Percentiles rank a stretch among this genome's conserved stretches.
These are phyloP conservation scores for Podochytrium sp. DNA, from an alignment of 192 early-diverging fungal species.

Conservation along the genomic window DNA sequence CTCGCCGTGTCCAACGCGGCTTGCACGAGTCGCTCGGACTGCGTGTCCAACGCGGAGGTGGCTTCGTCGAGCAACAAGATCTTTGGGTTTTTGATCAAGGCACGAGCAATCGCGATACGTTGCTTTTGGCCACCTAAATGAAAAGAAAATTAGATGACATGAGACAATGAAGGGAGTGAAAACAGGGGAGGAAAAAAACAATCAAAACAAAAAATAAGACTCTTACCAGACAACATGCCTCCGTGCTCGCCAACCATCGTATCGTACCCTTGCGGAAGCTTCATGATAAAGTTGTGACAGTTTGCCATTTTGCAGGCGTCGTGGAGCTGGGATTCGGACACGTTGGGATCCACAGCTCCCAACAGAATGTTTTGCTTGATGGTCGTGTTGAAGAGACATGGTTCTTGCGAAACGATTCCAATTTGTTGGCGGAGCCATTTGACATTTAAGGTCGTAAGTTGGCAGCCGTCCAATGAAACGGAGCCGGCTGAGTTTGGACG, in stretches of 20 bases:
- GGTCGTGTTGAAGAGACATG: conserved; percentile 76
- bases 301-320: conserved; percentile 62
- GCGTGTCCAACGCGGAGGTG: conserved; percentile 60
- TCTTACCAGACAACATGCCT: conserved; percentile 73
- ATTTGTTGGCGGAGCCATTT: conserved; percentile 83
- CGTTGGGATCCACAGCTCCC: conserved; percentile 62
- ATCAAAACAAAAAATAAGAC: no score
- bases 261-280: conserved; percentile 77
- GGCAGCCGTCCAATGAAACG: conserved; percentile 80
- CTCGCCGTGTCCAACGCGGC: conserved; percentile 49
- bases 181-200: no score
- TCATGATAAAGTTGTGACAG: conserved; percentile 75
- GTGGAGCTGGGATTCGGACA: conserved; percentile 52
- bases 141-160: no score
- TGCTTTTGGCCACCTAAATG: conserved; percentile 78
- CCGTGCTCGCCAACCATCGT: conserved; percentile 82
- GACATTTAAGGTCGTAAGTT: conserved; percentile 81
- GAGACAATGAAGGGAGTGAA: no score
- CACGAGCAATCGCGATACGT: conserved; percentile 94
- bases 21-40: conserved; percentile 56
- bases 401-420: conserved; percentile 91
- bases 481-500: conserved; percentile 38
- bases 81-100: conserved; percentile 83
- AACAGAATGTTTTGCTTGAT: conserved; percentile 84
- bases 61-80: conserved; percentile 73